Base-by-base conservation (phyloP, 495 filamentous ascomycete species). In the Amphirosellinia nigrospora region DNA sequence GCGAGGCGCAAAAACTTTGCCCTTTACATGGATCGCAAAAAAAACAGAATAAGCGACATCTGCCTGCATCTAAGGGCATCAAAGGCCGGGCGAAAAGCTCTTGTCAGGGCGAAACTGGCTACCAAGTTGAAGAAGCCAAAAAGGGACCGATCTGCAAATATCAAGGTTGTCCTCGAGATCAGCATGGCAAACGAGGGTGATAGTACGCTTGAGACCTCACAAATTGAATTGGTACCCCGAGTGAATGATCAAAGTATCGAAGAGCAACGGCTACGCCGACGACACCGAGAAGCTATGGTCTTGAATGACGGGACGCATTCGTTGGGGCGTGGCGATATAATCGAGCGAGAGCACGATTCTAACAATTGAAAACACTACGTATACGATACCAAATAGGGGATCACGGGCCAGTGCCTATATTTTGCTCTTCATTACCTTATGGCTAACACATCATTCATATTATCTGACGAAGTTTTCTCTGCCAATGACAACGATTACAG, bases 211-310 rank as follows among this genome's bases (percentile, higher is more conserved):
- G 69, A 61, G 72, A 52, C 71, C 73, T 65, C 69, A 62, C 36
- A 67, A 28, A 48, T 70, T 26, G 75, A 71, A 56, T 64, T 77
- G n/a, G 67, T 79, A 56, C 71, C 82, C 32, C 77, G 84, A n/a
- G 73, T 79, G 11, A 78, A 79, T 34, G 83, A 83, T 9, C 82
- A 83, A 71, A 84, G 74, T 55, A 76, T 75, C 26, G 86, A 86
- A 65, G 86, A 88, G 72, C 80, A 86, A 71, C 81, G 84, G 41
- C 73, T 86, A 59, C 79, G 88, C 62, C 80, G 89, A 66, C 81
- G 85, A 26, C 80, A 89, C 59, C 79, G 89, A 67, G 88, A 91
- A 74, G 89, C 88, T 10, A 88, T 91, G 83, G 89, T 91, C 13
- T 66, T 91, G 63, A 88, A 89, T 70, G 89, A 90, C 61, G 88